Evolutionary conservation across 75 land plant species (phyloP).

Genomic region (Picea glauca): DNA sequence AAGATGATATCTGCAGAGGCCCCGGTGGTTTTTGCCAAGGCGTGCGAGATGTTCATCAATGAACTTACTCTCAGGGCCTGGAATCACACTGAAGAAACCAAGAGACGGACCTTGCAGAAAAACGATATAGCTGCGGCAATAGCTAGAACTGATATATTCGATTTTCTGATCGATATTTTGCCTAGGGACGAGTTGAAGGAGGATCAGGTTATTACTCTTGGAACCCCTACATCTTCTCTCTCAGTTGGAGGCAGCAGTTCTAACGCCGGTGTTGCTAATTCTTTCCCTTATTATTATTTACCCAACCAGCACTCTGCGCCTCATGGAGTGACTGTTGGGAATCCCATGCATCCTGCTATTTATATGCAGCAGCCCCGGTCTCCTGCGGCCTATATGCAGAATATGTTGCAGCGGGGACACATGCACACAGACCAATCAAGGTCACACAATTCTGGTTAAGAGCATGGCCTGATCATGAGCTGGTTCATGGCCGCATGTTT

Average conservation of each 20-base stretch:
- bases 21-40: constrained; percentile 72
- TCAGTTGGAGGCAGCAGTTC: constrained; percentile 22
- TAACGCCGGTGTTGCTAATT: constrained; percentile 15
- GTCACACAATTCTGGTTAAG: too few species aligned
- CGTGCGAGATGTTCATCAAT: constrained; percentile 81
- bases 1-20: constrained; percentile 85
- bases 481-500: too few species aligned
- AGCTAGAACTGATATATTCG: constrained; percentile 73
- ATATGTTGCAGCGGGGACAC: too few species aligned
- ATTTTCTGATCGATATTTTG: constrained; percentile 75
- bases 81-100: constrained; percentile 85
- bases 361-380: too few species aligned
- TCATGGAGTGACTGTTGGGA: not conserved
- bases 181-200: constrained; percentile 72
- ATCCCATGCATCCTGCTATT: too few species aligned
- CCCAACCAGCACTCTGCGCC: constrained; percentile 19
- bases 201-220: constrained; percentile 43
- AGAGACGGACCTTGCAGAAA: constrained; percentile 74
- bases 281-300: constrained; percentile 55
- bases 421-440: too few species aligned
- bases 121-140: constrained; percentile 83
- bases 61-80: constrained; percentile 69
- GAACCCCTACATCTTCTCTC: constrained; percentile 25
- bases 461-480: too few species aligned
- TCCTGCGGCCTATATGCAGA: too few species aligned